Percentiles rank a stretch among this genome's conserved stretches.
phyloP scores from a whole-genome alignment of 164 flowering plant genomes.

The Liquidambar formosana region DNA sequence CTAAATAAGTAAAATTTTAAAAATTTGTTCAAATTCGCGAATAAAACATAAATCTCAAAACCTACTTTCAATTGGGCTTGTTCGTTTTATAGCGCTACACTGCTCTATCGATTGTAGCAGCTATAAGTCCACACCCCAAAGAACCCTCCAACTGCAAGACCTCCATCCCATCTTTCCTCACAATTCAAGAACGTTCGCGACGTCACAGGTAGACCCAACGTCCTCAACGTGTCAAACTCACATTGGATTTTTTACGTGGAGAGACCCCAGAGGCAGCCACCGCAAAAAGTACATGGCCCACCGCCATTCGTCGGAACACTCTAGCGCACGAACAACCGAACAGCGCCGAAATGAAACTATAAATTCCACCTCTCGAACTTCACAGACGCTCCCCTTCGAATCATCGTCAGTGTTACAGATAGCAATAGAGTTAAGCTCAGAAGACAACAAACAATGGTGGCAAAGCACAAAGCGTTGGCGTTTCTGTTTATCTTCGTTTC shows the following conservation, averaged over 20 bases:
- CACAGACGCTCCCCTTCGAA: background rate
- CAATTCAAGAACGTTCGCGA: slow-evolving; percentile 10
- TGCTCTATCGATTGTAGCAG: no score
- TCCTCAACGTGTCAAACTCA: background rate
- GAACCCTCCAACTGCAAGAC: no score
- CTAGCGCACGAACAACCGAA: slow-evolving; percentile 12
- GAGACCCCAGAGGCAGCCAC: no score
- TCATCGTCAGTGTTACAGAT: background rate
- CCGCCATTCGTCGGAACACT: slow-evolving; percentile 27
- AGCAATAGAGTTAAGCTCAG: background rate
- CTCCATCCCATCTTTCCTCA: background rate
- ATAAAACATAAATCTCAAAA: no score
- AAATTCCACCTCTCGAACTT: no score
- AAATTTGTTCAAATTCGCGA: no score
- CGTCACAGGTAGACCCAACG: background rate
- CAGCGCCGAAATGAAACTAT: background rate
- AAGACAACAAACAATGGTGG: slow-evolving; percentile 5
- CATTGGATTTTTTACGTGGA: slow-evolving; percentile 14
- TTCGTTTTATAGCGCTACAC: no score
- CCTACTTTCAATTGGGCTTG: no score
- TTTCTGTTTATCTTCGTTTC: slow-evolving; percentile 14
- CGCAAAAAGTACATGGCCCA: slow-evolving; percentile 5
- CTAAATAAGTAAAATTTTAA: no score
- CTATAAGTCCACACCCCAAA: no score
- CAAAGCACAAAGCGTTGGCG: background rate